A percentile compares a stretch with the other conserved stretches of the same genome.
Conservation (phyloP, 1,284 basidiomycete genomes). For the Phaffia rhodozyma region DNA sequence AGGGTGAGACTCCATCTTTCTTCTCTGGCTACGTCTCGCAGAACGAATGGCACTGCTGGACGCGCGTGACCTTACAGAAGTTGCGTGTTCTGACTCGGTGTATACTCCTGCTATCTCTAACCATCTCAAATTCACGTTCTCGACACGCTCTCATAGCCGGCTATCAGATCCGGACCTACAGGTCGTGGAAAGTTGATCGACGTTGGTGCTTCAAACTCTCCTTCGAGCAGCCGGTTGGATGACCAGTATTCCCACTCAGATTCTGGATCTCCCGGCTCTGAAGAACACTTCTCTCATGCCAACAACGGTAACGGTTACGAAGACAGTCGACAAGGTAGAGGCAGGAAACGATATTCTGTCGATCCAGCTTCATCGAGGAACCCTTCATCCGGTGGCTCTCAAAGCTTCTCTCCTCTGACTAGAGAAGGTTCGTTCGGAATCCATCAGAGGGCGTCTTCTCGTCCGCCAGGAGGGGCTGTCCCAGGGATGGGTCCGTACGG, state of each 20-base stretch:
- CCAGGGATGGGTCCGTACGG: too few relatives aligned
- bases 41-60: background rate
- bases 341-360: too few relatives aligned
- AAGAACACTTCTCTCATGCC: background rate
- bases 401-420: too few relatives aligned
- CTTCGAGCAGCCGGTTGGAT: background rate
- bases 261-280: background rate
- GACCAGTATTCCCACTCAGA: conserved; percentile 8
- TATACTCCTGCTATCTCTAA: background rate
- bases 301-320: too few relatives aligned
- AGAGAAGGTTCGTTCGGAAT: too few relatives aligned
- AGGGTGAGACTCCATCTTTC: conserved; percentile 23
- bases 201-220: conserved; percentile 29
- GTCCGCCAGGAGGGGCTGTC: too few relatives aligned
- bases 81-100: background rate
- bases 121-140: background rate
- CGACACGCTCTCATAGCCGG: background rate
- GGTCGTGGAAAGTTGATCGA: conserved; percentile 35
- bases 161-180: conserved; percentile 35
- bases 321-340: too few relatives aligned
- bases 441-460: too few relatives aligned
- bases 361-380: too few relatives aligned
- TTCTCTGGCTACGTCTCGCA: background rate
- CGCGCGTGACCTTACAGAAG: background rate
- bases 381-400: too few relatives aligned